These are phyloP conservation scores for Barnettozyma californica DNA, from an alignment of 805 yeast species.

Conservation along the genomic window DNA sequence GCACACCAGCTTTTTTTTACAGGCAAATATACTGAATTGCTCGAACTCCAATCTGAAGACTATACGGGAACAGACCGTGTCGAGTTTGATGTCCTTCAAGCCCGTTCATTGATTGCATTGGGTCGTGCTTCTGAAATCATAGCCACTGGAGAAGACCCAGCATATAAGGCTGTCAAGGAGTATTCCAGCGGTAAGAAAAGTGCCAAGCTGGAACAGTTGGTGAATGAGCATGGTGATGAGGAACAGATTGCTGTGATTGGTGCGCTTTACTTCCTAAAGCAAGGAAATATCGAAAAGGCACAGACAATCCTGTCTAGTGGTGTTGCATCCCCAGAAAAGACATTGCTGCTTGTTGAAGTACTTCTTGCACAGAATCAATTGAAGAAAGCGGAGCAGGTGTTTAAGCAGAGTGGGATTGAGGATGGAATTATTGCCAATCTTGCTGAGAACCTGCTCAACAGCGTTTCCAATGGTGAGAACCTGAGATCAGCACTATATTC, in stretches of 20 bases:
- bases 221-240: constrained; percentile 1
- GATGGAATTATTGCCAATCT: constrained; percentile 76
- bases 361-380: constrained; percentile 32
- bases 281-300: background rate
- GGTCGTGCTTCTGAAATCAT: constrained; percentile 14
- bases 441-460: constrained; percentile 67
- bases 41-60: constrained; percentile 32
- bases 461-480: constrained; percentile 35
- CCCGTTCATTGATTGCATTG: constrained; percentile 29
- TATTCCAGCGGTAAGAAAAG: background rate
- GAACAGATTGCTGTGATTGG: background rate
- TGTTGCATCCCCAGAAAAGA: background rate
- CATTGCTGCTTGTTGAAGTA: constrained; percentile 26
- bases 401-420: constrained; percentile 43
- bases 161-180: constrained; percentile 1
- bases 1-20: constrained; percentile 58
- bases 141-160: constrained; percentile 1
- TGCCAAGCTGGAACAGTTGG: background rate
- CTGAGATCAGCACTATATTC: constrained; percentile 49
- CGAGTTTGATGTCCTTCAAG: constrained; percentile 28
- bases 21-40: constrained; percentile 46
- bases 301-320: background rate
- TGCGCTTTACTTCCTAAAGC: background rate
- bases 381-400: constrained; percentile 38
- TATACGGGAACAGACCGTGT: constrained; percentile 31